phyloP scores from a whole-genome alignment of 2,329 filamentous ascomycete species.

The Ambrosiella beaveri region DNA sequence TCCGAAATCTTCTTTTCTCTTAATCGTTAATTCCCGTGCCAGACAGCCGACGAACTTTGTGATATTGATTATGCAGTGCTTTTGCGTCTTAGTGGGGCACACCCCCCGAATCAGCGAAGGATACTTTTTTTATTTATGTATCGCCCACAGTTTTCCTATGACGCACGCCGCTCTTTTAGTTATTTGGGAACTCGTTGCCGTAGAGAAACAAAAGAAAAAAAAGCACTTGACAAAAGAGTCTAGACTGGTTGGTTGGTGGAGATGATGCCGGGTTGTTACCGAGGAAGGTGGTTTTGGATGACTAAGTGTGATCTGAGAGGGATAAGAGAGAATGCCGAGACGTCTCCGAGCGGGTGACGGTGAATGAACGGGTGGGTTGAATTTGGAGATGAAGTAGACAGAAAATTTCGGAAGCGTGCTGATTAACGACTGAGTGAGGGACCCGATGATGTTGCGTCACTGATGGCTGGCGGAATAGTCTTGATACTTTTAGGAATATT shows the following conservation, averaged over 20 bases:
- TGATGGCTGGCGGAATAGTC: too few relatives aligned
- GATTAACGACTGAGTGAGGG: too few relatives aligned
- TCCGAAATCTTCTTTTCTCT: not conserved
- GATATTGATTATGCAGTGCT: not conserved
- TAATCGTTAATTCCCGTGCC: not conserved
- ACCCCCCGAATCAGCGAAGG: not conserved
- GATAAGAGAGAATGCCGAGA: not conserved
- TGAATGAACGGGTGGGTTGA: not conserved
- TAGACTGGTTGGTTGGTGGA: not conserved
- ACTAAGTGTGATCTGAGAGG: not conserved
- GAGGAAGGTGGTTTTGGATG: not conserved
- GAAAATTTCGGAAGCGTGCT: too few relatives aligned
- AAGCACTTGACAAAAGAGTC: too few relatives aligned
- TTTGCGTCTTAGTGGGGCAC: not conserved
- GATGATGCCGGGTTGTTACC: not conserved
- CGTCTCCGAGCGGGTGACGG: not conserved
- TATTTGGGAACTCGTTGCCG: not conserved
- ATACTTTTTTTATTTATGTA: not conserved
- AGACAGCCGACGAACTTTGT: not conserved
- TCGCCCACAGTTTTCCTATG: not conserved
- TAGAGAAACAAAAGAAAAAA: too few relatives aligned
- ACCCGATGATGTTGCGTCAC: too few relatives aligned
- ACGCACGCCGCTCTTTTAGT: not conserved
- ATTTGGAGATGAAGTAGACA: too few relatives aligned
- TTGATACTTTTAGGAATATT: too few relatives aligned